These are phyloP conservation scores for Solanum hybrid DNA, from an alignment of 305 asterid genomes.

Conservation along the genomic window DNA sequence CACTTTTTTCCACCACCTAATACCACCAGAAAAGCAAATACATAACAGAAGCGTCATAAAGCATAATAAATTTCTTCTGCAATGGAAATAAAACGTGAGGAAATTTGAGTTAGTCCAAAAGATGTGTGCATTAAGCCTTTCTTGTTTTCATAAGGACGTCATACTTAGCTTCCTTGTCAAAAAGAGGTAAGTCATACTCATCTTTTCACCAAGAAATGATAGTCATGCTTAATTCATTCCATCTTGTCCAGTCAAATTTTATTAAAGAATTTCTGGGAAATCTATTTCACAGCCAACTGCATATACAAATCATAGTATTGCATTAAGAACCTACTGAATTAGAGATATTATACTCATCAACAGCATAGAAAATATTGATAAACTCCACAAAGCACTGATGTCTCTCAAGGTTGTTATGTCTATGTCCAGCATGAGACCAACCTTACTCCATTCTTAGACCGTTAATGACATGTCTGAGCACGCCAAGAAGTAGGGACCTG, in stretches of 20 bases:
- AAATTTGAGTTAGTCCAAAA: not conserved
- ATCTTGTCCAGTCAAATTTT: not conserved
- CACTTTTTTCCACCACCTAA: conserved; percentile 72
- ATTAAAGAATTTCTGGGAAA: not conserved
- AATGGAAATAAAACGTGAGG: not conserved
- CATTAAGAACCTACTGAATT: not conserved
- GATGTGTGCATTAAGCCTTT: not conserved
- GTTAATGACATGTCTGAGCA: not conserved
- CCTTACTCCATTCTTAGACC: not conserved
- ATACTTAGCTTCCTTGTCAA: not conserved
- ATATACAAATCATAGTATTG: not conserved
- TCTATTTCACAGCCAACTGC: not conserved
- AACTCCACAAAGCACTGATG: not conserved
- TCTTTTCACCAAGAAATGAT: not conserved
- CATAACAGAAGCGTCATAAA: not conserved
- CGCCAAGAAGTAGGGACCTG: not conserved
- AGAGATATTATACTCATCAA: not conserved
- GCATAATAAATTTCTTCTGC: not conserved
- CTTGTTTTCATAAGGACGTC: not conserved
- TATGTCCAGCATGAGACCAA: not conserved
- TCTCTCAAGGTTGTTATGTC: not conserved
- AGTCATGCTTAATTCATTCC: not conserved
- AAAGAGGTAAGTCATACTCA: not conserved
- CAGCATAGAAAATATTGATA: not conserved
- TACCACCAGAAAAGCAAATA: not conserved